Evolutionary conservation across 495 filamentous ascomycete species (phyloP).

Genomic region (Aspergillus cavernicola): DNA sequence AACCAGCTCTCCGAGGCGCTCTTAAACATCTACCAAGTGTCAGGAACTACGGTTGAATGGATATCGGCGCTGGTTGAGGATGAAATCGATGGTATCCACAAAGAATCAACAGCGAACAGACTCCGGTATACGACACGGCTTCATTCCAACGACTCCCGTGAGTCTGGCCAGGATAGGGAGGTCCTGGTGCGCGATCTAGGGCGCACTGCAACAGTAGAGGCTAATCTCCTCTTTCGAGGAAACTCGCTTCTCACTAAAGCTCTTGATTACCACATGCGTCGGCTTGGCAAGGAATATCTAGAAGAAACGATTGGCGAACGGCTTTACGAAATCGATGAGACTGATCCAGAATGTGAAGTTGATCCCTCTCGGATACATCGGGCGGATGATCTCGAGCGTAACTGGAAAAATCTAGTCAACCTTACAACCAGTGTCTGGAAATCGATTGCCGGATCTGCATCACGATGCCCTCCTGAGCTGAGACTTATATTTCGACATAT

Average conservation of each 20-base stretch:
- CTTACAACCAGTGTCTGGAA: conserved; percentile 83
- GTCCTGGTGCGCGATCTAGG: conserved; percentile 57
- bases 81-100: conserved; percentile 90
- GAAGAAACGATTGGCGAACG: conserved; percentile 84
- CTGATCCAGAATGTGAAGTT: conserved; percentile 90
- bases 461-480: conserved; percentile 77
- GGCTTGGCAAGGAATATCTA: conserved; percentile 88
- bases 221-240: conserved; percentile 91
- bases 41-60: conserved; percentile 85
- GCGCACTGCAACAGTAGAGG: conserved; percentile 63
- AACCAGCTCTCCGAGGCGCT: conserved; percentile 80
- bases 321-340: conserved; percentile 79
- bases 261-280: conserved; percentile 91
- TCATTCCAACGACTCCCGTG: conserved; percentile 73
- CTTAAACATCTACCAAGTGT: conserved; percentile 93
- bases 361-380: conserved; percentile 71
- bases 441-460: conserved; percentile 67
- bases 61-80: conserved; percentile 90
- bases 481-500: conserved; percentile 89
- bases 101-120: conserved; percentile 63
- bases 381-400: conserved; percentile 70
- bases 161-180: conserved; percentile 58
- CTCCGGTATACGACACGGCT: conserved; percentile 72
- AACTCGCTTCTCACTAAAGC: conserved; percentile 94
- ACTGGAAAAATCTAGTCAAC: conserved; percentile 76